A percentile compares a stretch with the other conserved stretches of the same genome.
phyloP scores from a whole-genome alignment of 352 stramenopile genomes.

The Pythium coloratum region DNA sequence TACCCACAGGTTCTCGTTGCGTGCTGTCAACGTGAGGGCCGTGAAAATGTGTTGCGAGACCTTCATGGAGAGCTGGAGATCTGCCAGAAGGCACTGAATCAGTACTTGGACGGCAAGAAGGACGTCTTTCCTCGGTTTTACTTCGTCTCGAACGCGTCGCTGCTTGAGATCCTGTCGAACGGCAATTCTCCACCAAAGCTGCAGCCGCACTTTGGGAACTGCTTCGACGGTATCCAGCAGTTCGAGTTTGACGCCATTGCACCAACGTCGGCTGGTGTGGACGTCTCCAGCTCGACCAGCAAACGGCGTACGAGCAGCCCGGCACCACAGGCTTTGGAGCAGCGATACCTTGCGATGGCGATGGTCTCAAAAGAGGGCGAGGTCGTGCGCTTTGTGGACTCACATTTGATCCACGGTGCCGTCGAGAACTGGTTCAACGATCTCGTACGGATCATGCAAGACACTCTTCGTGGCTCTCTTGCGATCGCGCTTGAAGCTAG shows the following conservation, averaged over 20 bases:
- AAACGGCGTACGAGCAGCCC: constrained; percentile 14
- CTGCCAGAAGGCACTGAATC: constrained; percentile 95
- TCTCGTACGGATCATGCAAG: constrained; percentile 93
- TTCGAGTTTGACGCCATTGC: constrained; percentile 68
- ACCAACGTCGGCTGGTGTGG: constrained; percentile 11
- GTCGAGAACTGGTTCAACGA: constrained; percentile 95
- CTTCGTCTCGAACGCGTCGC: constrained; percentile 93
- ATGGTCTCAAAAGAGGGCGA: constrained; percentile 98
- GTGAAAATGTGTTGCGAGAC: constrained; percentile 76
- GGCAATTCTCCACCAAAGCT: constrained; percentile 87
- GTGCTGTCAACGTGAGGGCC: constrained; percentile 75
- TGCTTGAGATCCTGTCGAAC: constrained; percentile 96
- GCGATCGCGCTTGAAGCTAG: constrained; percentile 92
- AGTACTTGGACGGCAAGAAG: constrained; percentile 97
- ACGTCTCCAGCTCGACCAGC: neutral
- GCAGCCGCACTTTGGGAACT: constrained; percentile 88
- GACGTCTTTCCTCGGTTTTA: constrained; percentile 97
- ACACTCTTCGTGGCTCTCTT: constrained; percentile 81
- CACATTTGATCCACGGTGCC: constrained; percentile 79
- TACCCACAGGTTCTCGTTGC: constrained; percentile 70
- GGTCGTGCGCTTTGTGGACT: constrained; percentile 81
- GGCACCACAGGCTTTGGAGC: constrained; percentile 5
- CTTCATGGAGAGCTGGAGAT: constrained; percentile 91
- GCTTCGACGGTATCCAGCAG: constrained; percentile 88
- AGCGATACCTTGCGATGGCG: constrained; percentile 76